A percentile compares a stretch with the other conserved stretches of the same genome.
phyloP scores from a whole-genome alignment of 305 asterid species.

The Fraxinus sp. region DNA sequence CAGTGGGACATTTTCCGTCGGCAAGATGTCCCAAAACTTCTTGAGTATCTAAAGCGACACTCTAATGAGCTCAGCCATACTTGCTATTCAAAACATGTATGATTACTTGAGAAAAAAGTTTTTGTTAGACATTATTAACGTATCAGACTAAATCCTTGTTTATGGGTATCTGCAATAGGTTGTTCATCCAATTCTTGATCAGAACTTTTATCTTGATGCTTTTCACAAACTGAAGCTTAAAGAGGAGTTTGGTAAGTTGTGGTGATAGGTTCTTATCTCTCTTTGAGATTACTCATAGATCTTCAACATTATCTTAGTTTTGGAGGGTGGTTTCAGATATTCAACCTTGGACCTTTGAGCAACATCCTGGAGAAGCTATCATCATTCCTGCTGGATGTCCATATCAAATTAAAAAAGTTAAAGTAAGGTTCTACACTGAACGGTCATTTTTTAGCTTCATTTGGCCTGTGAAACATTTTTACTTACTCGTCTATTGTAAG shows the following conservation, averaged over 20 bases:
- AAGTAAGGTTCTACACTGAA: constrained; percentile 40
- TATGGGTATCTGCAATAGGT: constrained; percentile 45
- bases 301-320: constrained; percentile 16
- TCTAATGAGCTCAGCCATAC: constrained; percentile 61
- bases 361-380: constrained; percentile 82
- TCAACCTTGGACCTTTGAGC: constrained; percentile 91
- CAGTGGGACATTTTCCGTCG: constrained; percentile 87
- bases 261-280: constrained; percentile 5
- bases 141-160: constrained; percentile 3
- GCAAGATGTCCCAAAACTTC: constrained; percentile 84
- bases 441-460: neutral
- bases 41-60: constrained; percentile 70
- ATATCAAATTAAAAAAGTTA: constrained; percentile 75
- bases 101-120: constrained; percentile 14
- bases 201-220: constrained; percentile 71
- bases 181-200: constrained; percentile 93
- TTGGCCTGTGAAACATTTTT: neutral
- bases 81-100: constrained; percentile 54
- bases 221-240: constrained; percentile 86
- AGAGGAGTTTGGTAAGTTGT: constrained; percentile 82
- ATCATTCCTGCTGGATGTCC: constrained; percentile 99
- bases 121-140: neutral
- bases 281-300: constrained; percentile 4
- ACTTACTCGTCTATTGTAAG: neutral
- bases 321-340: constrained; percentile 47